These are phyloP conservation scores for Saccharomycopsis fermentans DNA, from an alignment of 805 yeast genomes.

Conservation along the genomic window DNA sequence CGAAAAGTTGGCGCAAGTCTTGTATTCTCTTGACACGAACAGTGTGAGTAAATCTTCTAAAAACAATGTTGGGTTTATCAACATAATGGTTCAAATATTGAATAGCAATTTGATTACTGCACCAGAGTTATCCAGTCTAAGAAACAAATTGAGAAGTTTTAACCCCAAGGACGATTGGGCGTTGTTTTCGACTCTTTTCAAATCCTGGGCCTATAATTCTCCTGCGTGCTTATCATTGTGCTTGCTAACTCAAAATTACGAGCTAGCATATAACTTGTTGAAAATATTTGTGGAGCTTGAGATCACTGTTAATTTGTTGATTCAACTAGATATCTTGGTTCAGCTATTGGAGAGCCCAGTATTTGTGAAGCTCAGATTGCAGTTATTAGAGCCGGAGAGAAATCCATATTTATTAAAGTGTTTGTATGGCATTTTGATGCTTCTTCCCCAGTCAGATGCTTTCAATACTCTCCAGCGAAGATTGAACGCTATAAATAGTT, in stretches of 20 bases:
- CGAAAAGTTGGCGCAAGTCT: slow-evolving; percentile 65
- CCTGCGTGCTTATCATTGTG: slow-evolving; percentile 83
- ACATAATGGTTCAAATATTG: slow-evolving; percentile 75
- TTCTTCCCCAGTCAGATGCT: slow-evolving; percentile 88
- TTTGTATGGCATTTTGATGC: slow-evolving; percentile 85
- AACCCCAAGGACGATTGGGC: slow-evolving; percentile 54
- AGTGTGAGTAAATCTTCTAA: slow-evolving; percentile 27
- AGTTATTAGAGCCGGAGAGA: slow-evolving; percentile 77
- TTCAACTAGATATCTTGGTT: slow-evolving; percentile 82
- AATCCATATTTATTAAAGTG: slow-evolving; percentile 78
- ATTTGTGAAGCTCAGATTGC: slow-evolving; percentile 76
- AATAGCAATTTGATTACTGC: slow-evolving; percentile 81
- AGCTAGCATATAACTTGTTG: slow-evolving; percentile 74
- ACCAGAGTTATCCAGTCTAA: slow-evolving; percentile 61
- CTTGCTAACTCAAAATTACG: slow-evolving; percentile 77
- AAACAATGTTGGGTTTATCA: slow-evolving; percentile 54
- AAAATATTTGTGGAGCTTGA: slow-evolving; percentile 77
- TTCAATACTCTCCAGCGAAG: slow-evolving; percentile 74
- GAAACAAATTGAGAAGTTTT: slow-evolving; percentile 57
- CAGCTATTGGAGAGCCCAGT: slow-evolving; percentile 90
- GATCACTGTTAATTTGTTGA: slow-evolving; percentile 62
- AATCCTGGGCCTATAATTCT: slow-evolving; percentile 86
- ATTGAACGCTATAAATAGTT: slow-evolving; percentile 41
- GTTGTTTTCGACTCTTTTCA: slow-evolving; percentile 67
- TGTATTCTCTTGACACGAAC: slow-evolving; percentile 30